Evolutionary conservation across 352 stramenopile species (phyloP).

Genomic region (Plasmopara halstedii): DNA sequence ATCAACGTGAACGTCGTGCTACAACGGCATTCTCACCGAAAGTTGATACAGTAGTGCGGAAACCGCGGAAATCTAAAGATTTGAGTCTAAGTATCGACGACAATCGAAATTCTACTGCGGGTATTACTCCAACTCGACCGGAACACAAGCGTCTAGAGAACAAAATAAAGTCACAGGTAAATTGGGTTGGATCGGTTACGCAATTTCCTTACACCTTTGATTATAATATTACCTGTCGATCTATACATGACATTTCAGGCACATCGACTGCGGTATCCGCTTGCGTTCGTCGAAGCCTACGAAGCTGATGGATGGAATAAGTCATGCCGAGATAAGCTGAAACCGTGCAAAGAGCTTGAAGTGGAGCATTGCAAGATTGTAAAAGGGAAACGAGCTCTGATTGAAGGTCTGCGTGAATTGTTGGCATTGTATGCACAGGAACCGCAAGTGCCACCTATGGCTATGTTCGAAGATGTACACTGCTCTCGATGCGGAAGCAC

Average conservation of each 20-base stretch:
- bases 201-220: no score
- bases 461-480: slow-evolving; percentile 51
- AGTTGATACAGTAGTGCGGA: slow-evolving; percentile 8
- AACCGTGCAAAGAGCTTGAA: slow-evolving; percentile 66
- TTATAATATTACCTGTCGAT: no score
- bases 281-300: slow-evolving; percentile 82
- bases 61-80: slow-evolving; percentile 21
- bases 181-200: not conserved
- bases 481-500: slow-evolving; percentile 69
- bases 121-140: slow-evolving; percentile 12
- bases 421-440: slow-evolving; percentile 33
- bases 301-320: slow-evolving; percentile 75
- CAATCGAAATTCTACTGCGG: not conserved
- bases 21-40: slow-evolving; percentile 22
- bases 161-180: slow-evolving; percentile 34
- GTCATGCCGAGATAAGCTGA: slow-evolving; percentile 70
- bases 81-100: slow-evolving; percentile 5
- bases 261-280: slow-evolving; percentile 45
- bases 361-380: slow-evolving; percentile 42
- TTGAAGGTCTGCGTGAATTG: slow-evolving; percentile 38
- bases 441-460: slow-evolving; percentile 39
- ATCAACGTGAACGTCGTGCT: slow-evolving; percentile 24
- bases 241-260: slow-evolving; percentile 36
- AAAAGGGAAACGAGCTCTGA: slow-evolving; percentile 41
- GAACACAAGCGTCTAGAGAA: slow-evolving; percentile 26